phyloP scores from a whole-genome alignment of 1,284 basidiomycete genomes.

The Cronartium ribicola region DNA sequence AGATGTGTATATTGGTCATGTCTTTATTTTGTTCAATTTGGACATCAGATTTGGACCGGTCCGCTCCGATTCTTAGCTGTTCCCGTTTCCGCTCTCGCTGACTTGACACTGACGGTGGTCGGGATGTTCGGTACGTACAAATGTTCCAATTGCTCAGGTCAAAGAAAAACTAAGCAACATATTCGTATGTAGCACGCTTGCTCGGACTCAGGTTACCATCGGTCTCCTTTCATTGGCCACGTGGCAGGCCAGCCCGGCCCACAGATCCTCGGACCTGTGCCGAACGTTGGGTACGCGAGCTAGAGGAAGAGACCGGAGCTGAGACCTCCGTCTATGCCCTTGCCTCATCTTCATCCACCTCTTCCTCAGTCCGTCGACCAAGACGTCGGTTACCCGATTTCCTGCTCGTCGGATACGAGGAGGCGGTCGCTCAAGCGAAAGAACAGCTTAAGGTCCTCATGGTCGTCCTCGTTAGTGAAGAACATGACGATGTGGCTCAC shows the following conservation, averaged over 20 bases:
- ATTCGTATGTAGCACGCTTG: slow-evolving; percentile 15
- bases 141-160: too few species aligned
- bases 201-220: slow-evolving; percentile 16
- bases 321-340: not conserved
- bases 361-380: not conserved
- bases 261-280: slow-evolving; percentile 35
- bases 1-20: not conserved
- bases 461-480: slow-evolving; percentile 35
- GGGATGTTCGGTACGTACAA: slow-evolving; percentile 15
- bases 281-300: slow-evolving; percentile 26
- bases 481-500: slow-evolving; percentile 28
- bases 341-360: slow-evolving; percentile 21
- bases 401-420: slow-evolving; percentile 38
- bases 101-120: slow-evolving; percentile 17
- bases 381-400: slow-evolving; percentile 23
- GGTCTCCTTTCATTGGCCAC: slow-evolving; percentile 24
- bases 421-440: slow-evolving; percentile 26
- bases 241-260: slow-evolving; percentile 1
- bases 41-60: slow-evolving; percentile 9
- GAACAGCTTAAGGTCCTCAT: slow-evolving; percentile 34
- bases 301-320: slow-evolving; percentile 27
- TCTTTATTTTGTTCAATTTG: not conserved
- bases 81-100: slow-evolving; percentile 17
- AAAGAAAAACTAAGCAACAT: too few species aligned
- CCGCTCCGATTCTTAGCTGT: slow-evolving; percentile 22